These are phyloP conservation scores for Psilocybe mexicana DNA, from an alignment of 1,284 basidiomycete species.

Conservation along the genomic window DNA sequence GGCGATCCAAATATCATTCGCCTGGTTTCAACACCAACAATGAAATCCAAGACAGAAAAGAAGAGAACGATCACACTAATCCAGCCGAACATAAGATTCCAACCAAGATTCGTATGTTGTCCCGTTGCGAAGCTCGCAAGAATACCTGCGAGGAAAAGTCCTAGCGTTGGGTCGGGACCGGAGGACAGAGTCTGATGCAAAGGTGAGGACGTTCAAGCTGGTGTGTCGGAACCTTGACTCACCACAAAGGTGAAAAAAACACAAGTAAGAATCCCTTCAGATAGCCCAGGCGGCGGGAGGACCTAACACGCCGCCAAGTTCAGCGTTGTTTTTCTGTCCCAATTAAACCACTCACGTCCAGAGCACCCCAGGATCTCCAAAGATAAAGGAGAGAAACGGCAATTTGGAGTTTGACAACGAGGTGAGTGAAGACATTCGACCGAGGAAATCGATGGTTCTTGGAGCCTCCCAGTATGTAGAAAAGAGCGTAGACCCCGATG, in stretches of 20 bases:
- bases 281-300: constrained; percentile 7
- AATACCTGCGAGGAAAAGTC: constrained; percentile 10
- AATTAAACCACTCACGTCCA: constrained; percentile 10
- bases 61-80: constrained; percentile 7
- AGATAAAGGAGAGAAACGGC: constrained; percentile 14
- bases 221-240: background rate
- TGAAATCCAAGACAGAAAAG: constrained; percentile 9
- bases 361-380: constrained; percentile 19
- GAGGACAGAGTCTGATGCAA: constrained; percentile 11
- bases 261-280: constrained; percentile 14
- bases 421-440: constrained; percentile 13
- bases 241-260: constrained; percentile 17
- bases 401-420: constrained; percentile 14
- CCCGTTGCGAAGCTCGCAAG: constrained; percentile 14
- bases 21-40: background rate
- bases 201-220: background rate
- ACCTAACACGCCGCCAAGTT: background rate
- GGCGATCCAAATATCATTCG: background rate
- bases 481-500: constrained; percentile 13
- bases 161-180: constrained; percentile 20
- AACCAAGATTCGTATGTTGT: constrained; percentile 10
- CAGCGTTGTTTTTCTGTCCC: background rate
- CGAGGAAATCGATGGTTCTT: constrained; percentile 12
- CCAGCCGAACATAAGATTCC: constrained; percentile 16
- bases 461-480: constrained; percentile 10